Evolutionary conservation across 495 filamentous ascomycete genomes (phyloP).

Genomic region (Talaromyces borbonicus): DNA sequence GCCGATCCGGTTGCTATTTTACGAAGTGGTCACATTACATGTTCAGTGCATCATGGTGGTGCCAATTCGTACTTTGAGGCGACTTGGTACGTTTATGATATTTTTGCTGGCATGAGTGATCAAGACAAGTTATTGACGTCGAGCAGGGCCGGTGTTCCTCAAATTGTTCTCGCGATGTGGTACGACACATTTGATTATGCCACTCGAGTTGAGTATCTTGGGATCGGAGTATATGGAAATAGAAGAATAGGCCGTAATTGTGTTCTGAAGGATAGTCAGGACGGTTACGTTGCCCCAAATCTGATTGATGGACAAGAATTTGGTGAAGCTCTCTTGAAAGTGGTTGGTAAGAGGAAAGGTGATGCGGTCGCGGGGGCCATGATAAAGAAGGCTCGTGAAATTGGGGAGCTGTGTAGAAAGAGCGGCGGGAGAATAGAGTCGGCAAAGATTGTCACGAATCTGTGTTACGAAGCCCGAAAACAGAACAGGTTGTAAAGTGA

Average conservation of each 20-base stretch:
- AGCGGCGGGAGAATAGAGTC: too few relatives aligned
- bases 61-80: constrained; percentile 45
- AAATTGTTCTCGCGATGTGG: constrained; percentile 42
- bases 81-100: constrained; percentile 30
- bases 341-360: too few relatives aligned
- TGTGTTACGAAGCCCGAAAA: too few relatives aligned
- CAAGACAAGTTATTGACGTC: neutral
- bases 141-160: constrained; percentile 36
- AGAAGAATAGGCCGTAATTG: neutral
- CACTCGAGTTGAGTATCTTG: constrained; percentile 35
- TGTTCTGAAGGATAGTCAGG: neutral
- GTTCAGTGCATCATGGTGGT: constrained; percentile 44
- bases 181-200: constrained; percentile 42
- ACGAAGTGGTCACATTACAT: constrained; percentile 33
- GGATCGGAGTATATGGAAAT: constrained; percentile 39
- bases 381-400: too few relatives aligned
- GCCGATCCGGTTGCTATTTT: constrained; percentile 38
- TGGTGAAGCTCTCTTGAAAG: too few relatives aligned
- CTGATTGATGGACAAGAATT: neutral
- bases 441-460: too few relatives aligned
- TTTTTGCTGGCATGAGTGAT: neutral
- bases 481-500: too few relatives aligned
- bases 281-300: neutral
- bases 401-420: too few relatives aligned
- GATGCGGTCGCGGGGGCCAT: too few relatives aligned